Base-by-base conservation (phyloP, 23 red algal species). In the Gracilaria gracilis region DNA sequence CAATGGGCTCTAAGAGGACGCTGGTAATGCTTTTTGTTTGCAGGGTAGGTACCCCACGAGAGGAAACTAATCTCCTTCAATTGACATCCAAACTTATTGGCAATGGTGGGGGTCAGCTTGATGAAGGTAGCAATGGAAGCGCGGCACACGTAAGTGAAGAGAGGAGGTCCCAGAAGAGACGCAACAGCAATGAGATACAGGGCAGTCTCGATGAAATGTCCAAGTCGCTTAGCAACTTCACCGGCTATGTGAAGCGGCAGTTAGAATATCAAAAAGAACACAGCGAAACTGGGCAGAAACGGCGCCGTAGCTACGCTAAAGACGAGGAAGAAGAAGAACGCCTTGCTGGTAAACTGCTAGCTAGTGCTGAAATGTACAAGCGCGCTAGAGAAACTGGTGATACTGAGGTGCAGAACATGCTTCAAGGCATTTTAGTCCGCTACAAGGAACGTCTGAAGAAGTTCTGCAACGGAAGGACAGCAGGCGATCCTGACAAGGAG, bases 51-150 rank as follows among this genome's bases (percentile, higher is more conserved):
- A 61, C 27, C 21, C 28, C 53, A 25, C 53, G 61, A 35, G 78
- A 82, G 50, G 47, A 58, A 13, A 61, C 78, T 29, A 44, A 82
- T 15, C 78, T 82, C 61, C 50, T 82, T 61, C 53, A 82, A 12
- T 36, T 82, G 53, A 34, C 53, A 33, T 82, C 78, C 9, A 82
- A 58, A 38, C 47, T 24, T 8, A 57, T 79, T 4, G 38, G 13
- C 4, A 57, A 82, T 61, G 78, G 34, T 33, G 4, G 28, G 53
- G 47, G 50, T 33, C 38, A 5, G 2, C 2, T 50, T 31, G 74
- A 79, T 79, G 39, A 79, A 79, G 42, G 74, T 34, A 24, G 50
- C 12, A 2, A 79, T 13, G 24, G 39, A 57, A 29, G 16, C 15
- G 4, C 27, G 17, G 17, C 39, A 51, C 8, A 57, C 27, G 17